Evolutionary conservation across 2,329 filamentous ascomycete genomes (phyloP).

Genomic region (Aspergillus jensenii): DNA sequence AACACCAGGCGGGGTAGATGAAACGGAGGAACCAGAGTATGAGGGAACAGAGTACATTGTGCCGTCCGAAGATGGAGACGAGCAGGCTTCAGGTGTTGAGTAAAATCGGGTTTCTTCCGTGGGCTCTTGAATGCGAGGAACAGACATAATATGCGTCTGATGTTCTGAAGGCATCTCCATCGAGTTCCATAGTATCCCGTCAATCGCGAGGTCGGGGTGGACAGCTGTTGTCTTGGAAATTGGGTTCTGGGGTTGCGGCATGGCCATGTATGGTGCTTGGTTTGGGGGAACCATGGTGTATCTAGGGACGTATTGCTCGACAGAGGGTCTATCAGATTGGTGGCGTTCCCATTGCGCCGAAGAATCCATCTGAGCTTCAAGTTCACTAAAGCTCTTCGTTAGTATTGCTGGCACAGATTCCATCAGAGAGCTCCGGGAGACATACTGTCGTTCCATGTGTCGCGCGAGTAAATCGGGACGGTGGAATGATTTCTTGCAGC

Average conservation of each 20-base stretch:
- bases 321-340: constrained; percentile 20
- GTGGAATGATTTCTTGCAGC: constrained; percentile 50
- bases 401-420: neutral
- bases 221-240: constrained; percentile 38
- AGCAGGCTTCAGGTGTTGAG: constrained; percentile 45
- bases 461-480: constrained; percentile 48
- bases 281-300: constrained; percentile 25
- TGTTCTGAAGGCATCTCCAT: constrained; percentile 36
- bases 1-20: constrained; percentile 33
- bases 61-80: constrained; percentile 42
- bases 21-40: constrained; percentile 31
- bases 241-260: constrained; percentile 30
- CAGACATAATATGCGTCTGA: constrained; percentile 28
- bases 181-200: constrained; percentile 37
- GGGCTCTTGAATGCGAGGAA: constrained; percentile 35
- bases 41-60: constrained; percentile 33
- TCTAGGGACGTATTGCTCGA: constrained; percentile 24
- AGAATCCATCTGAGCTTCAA: constrained; percentile 36
- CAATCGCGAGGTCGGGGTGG: constrained; percentile 32
- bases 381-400: constrained; percentile 24
- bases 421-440: constrained; percentile 19
- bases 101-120: constrained; percentile 44
- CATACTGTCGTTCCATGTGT: constrained; percentile 52
- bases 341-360: constrained; percentile 27
- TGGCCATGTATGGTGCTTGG: constrained; percentile 23